Evolutionary conservation across 2,329 filamentous ascomycete genomes (phyloP).

Genomic region (Cryphonectria parasitica): DNA sequence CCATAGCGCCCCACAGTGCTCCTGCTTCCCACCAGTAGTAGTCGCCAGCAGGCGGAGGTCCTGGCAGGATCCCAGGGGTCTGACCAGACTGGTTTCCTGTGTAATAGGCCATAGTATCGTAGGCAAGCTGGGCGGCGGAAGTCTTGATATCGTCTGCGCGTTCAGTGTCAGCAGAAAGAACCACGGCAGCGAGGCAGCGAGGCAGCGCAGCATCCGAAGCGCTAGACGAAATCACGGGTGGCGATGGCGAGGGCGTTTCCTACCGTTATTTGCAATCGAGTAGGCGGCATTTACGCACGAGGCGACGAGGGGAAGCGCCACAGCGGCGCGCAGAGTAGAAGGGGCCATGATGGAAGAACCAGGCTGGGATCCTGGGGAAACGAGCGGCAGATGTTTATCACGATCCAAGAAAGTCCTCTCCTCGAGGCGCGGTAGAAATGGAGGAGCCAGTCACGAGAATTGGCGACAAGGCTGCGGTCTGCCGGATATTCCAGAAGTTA

Average conservation of each 20-base stretch:
- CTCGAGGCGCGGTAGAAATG: not conserved
- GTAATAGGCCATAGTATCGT: slow-evolving; percentile 56
- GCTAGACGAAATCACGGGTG: slow-evolving; percentile 10
- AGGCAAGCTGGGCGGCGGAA: slow-evolving; percentile 51
- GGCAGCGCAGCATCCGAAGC: slow-evolving; percentile 7
- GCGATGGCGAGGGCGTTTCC: slow-evolving; percentile 2
- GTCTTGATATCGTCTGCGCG: slow-evolving; percentile 50
- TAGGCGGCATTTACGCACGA: slow-evolving; percentile 22
- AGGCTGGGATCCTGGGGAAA: slow-evolving; percentile 1
- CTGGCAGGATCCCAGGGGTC: slow-evolving; percentile 61
- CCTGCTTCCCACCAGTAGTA: slow-evolving; percentile 80
- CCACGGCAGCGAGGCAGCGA: slow-evolving; percentile 13
- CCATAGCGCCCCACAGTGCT: slow-evolving; percentile 68
- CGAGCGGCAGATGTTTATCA: slow-evolving; percentile 19
- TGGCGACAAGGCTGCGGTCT: not conserved
- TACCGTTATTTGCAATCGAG: slow-evolving; percentile 23
- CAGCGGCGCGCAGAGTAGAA: slow-evolving; percentile 18
- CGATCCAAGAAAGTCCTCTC: not conserved
- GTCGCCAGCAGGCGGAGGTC: slow-evolving; percentile 56
- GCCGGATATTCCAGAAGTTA: not conserved
- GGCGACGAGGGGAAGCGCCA: slow-evolving; percentile 23
- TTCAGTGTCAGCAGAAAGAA: slow-evolving; percentile 12
- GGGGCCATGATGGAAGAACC: slow-evolving; percentile 16
- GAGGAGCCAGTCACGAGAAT: not conserved
- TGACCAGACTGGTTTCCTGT: slow-evolving; percentile 49